Conservation (phyloP, 2,329 filamentous ascomycete species). For the Fusarium keratoplasticum region DNA sequence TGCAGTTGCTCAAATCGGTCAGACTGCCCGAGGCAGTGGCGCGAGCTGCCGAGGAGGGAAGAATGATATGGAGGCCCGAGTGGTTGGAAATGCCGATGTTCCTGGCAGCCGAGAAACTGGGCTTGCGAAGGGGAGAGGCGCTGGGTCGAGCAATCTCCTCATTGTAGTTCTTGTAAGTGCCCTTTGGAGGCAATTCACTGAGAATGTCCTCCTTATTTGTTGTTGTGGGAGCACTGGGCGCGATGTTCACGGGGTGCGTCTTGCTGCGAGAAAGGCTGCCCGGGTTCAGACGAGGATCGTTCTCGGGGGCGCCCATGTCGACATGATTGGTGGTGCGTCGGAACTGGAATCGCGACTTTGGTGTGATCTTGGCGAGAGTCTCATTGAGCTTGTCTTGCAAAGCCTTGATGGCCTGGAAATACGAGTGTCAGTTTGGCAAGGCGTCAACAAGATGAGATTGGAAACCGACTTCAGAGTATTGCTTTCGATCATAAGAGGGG, state of each 20-base stretch:
- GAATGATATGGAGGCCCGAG: constrained; percentile 77
- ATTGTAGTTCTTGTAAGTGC: constrained; percentile 65
- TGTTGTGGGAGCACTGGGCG: constrained; percentile 2
- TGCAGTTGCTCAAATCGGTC: constrained; percentile 74
- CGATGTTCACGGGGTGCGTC: constrained; percentile 31
- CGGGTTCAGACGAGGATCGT: constrained; percentile 57
- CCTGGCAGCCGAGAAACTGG: constrained; percentile 71
- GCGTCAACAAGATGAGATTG: neutral
- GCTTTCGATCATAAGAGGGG: constrained; percentile 89
- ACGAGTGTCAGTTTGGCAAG: constrained; percentile 5
- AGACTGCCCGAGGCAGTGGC: constrained; percentile 80
- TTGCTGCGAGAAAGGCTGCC: constrained; percentile 49
- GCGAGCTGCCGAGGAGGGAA: constrained; percentile 77
- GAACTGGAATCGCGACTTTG: constrained; percentile 87
- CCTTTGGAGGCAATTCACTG: constrained; percentile 37
- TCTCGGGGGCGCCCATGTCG: constrained; percentile 56
- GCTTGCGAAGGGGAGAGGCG: constrained; percentile 62
- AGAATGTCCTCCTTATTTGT: constrained; percentile 27
- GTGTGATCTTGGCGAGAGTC: constrained; percentile 74
- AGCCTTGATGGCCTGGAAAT: constrained; percentile 79
- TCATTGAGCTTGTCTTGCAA: constrained; percentile 83
- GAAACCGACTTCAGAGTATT: constrained; percentile 77
- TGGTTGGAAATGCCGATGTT: constrained; percentile 76
- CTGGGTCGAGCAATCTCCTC: constrained; percentile 61
- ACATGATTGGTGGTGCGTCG: constrained; percentile 58